phyloP scores from a whole-genome alignment of 139 green algal species.

The Edaphochlamys debaryana region DNA sequence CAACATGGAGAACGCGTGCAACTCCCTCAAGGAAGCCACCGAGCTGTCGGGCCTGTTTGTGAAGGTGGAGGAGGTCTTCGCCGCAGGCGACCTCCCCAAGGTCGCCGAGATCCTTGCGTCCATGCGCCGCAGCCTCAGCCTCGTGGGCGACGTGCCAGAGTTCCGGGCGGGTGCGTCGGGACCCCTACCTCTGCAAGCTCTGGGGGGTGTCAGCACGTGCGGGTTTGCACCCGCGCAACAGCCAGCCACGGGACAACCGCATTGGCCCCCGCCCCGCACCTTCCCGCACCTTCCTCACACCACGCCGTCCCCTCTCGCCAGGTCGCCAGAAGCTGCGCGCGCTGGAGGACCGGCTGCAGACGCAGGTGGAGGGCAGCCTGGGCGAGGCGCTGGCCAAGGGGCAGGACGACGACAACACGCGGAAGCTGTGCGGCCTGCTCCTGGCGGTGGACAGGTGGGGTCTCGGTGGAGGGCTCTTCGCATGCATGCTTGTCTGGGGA shows the following conservation, averaged over 20 bases:
- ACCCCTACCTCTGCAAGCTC: no score
- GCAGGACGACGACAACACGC: constrained; percentile 39
- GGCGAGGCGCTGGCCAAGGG: constrained; percentile 68
- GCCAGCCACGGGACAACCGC: no score
- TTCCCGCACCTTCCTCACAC: no score
- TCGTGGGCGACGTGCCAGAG: constrained; percentile 79
- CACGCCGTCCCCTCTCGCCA: no score
- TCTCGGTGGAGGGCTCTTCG: no score
- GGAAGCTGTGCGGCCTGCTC: constrained; percentile 64
- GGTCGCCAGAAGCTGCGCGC: constrained; percentile 61
- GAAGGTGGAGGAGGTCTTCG: constrained; percentile 82
- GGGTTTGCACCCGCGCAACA: no score
- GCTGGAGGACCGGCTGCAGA: constrained; percentile 86
- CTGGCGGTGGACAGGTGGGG: constrained; percentile 58
- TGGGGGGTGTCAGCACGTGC: no score
- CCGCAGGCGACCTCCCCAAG: constrained; percentile 74
- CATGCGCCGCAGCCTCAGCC: constrained; percentile 81
- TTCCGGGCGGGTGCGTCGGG: constrained; percentile 61
- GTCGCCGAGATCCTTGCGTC: constrained; percentile 81
- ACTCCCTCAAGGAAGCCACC: constrained; percentile 88
- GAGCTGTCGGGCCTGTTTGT: constrained; percentile 87
- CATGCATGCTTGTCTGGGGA: no score
- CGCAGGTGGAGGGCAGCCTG: constrained; percentile 77
- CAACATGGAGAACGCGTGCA: constrained; percentile 85
- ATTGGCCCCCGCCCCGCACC: no score